Conservation (phyloP, 2,329 filamentous ascomycete genomes). For the Ophiognomonia clavigignenti-juglandacearum region DNA sequence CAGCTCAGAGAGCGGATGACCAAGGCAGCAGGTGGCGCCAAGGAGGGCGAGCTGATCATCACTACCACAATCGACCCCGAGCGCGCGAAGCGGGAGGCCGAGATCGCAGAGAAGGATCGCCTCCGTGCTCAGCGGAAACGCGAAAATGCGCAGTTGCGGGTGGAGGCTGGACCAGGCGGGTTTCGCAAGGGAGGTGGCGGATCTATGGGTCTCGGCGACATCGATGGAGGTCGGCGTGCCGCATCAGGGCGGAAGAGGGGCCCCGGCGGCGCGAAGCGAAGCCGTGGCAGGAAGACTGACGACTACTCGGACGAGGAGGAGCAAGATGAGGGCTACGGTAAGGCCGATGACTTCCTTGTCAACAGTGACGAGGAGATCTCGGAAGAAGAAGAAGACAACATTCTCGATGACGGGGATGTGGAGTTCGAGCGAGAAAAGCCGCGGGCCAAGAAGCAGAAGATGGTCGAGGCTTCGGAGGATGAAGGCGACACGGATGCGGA, state of each 20-base stretch:
- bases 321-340: constrained; percentile 68
- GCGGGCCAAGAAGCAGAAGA: constrained; percentile 46
- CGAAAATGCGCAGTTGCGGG: constrained; percentile 62
- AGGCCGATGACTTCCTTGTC: constrained; percentile 75
- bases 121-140: constrained; percentile 60
- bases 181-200: constrained; percentile 47
- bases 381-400: constrained; percentile 57
- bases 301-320: constrained; percentile 76
- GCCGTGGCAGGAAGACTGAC: constrained; percentile 51
- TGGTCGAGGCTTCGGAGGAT: constrained; percentile 42
- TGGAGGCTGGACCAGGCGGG: constrained; percentile 52
- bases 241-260: constrained; percentile 49
- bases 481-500: constrained; percentile 48
- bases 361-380: constrained; percentile 64
- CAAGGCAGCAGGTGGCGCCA: constrained; percentile 45
- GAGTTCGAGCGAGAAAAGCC: constrained; percentile 46
- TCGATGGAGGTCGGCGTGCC: constrained; percentile 57
- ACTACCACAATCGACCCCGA: constrained; percentile 70
- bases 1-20: constrained; percentile 64
- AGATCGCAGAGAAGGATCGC: constrained; percentile 69
- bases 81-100: constrained; percentile 67
- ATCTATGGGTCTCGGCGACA: constrained; percentile 53
- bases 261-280: constrained; percentile 31
- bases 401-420: constrained; percentile 55
- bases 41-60: constrained; percentile 58